These are phyloP conservation scores for Curvularia spicifera DNA, from an alignment of 2,329 filamentous ascomycete species.

Conservation along the genomic window DNA sequence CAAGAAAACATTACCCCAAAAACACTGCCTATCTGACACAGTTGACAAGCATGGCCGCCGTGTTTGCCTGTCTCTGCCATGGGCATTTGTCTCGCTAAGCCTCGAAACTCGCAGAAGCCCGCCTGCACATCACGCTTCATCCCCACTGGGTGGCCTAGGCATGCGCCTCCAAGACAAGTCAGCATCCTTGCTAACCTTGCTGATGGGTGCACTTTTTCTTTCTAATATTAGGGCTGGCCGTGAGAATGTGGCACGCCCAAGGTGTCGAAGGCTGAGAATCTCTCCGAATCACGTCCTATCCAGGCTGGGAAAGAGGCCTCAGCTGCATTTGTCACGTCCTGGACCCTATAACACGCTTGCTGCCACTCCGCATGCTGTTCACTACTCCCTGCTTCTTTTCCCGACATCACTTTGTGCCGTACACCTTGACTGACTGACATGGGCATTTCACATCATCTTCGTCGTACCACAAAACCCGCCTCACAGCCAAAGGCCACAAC, in stretches of 20 bases:
- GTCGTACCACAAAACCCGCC: slow-evolving; percentile 4
- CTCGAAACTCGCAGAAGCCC: slow-evolving; percentile 4
- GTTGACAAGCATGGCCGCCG: slow-evolving; percentile 7
- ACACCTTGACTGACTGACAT: slow-evolving; percentile 10
- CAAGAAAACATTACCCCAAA: slow-evolving; percentile 2
- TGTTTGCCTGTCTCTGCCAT: neutral
- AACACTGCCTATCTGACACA: neutral
- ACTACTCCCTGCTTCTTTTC: slow-evolving; percentile 1
- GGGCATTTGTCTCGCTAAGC: slow-evolving; percentile 1
- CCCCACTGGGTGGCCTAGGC: neutral
- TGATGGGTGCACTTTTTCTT: slow-evolving; percentile 14
- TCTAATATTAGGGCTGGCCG: slow-evolving; percentile 13
- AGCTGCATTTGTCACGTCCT: slow-evolving; percentile 9
- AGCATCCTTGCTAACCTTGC: slow-evolving; percentile 13
- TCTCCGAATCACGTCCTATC: slow-evolving; percentile 19
- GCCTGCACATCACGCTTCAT: neutral
- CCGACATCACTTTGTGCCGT: neutral
- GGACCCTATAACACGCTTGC: slow-evolving; percentile 14
- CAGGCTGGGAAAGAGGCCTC: slow-evolving; percentile 20
- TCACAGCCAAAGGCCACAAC: slow-evolving; percentile 14
- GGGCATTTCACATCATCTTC: slow-evolving; percentile 13
- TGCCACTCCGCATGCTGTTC: slow-evolving; percentile 1
- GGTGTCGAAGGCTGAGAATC: slow-evolving; percentile 18
- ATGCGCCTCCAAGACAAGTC: slow-evolving; percentile 3
- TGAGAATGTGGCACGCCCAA: slow-evolving; percentile 14